Evolutionary conservation across 2,329 filamentous ascomycete genomes (phyloP), one percentile per base, ranked within the genome.

Genomic region (Amphichorda felina): DNA sequence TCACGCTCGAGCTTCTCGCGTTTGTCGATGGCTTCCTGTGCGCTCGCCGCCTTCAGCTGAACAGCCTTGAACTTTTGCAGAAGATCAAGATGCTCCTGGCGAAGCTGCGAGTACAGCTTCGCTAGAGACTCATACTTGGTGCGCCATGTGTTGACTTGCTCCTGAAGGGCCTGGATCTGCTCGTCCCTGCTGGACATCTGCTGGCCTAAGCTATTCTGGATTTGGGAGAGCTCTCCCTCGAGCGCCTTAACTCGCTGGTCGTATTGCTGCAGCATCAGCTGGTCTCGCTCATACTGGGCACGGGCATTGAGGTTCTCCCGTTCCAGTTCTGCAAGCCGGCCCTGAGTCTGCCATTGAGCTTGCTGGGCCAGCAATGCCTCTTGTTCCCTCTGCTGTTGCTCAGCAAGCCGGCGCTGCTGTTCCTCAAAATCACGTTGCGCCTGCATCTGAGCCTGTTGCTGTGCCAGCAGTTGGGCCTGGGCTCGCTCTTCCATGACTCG

Each of bases 141-240:
- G 39, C 91, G 75, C 91, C 91, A 98, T 1, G 88, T 95, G 58
- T 95, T 95, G 44, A 96, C 82, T 60, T 96, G 91, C 61, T 96
- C 91, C 52, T 96, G 91, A 15, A 98, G 66, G 2, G 91, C 80
- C 17, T 80, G 72, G 48, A 98, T 88, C 58, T 96, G 89, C 47
- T 96, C 91, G 50, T 98, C 91, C 54, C 88, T 93, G 53, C 88
- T 95, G 25, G 71, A 64, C 35, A 83, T 78, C 54, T 96, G 91
- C 56, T 94, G 80, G 29, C 82, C 79, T 47, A 84, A 81, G 55
- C 87, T 95, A 46, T 70, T 74, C 48, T 86, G 83, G 35, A 96
- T 70, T 45, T 94, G 83, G 32, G 70, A 62, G 42, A 98, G 72
- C 59, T 98, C 91, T 37, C 78, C 75, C 57, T 98, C 91, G 10